A percentile compares a stretch with the other conserved stretches of the same genome.
phyloP scores from a whole-genome alignment of 2,329 filamentous ascomycete genomes.

The Simplicillium sp. region DNA sequence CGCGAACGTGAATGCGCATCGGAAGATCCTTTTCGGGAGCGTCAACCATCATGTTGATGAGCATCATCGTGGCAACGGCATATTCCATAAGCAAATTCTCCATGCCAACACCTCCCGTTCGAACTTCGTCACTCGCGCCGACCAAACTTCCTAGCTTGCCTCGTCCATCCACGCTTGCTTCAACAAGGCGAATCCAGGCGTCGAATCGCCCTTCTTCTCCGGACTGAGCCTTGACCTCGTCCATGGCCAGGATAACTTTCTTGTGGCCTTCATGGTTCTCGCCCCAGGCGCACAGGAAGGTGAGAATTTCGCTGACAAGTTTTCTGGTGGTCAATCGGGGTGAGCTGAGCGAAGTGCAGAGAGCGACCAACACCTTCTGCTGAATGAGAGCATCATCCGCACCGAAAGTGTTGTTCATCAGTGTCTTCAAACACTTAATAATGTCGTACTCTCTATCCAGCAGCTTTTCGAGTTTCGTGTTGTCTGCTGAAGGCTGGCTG shows the following conservation, averaged over 20 bases:
- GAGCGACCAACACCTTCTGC: constrained; percentile 79
- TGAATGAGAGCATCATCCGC: constrained; percentile 90
- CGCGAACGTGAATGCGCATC: constrained; percentile 84
- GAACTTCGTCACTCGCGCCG: constrained; percentile 90
- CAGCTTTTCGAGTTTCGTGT: constrained; percentile 59
- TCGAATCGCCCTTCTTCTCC: constrained; percentile 94
- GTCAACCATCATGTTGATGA: constrained; percentile 95
- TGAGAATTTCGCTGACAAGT: constrained; percentile 90
- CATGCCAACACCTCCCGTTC: constrained; percentile 94
- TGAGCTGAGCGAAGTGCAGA: constrained; percentile 80
- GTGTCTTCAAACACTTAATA: constrained; percentile 89
- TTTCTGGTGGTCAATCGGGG: constrained; percentile 86
- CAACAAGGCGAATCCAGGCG: constrained; percentile 96
- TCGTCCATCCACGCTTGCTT: constrained; percentile 91
- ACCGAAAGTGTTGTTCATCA: constrained; percentile 99
- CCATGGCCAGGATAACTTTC: constrained; percentile 89
- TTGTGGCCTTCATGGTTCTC: constrained; percentile 75
- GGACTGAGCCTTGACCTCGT: constrained; percentile 78
- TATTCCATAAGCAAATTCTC: constrained; percentile 99
- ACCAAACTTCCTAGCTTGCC: constrained; percentile 99
- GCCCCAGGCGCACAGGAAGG: constrained; percentile 92
- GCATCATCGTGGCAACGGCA: constrained; percentile 83
- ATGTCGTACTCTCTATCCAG: constrained; percentile 93
- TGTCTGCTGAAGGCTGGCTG: constrained; percentile 56
- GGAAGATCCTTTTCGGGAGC: constrained; percentile 83